Percentiles rank a stretch among this genome's conserved stretches.
These are phyloP conservation scores for Coriolopsis trogii DNA, from an alignment of 1,284 basidiomycete genomes.

Conservation along the genomic window DNA sequence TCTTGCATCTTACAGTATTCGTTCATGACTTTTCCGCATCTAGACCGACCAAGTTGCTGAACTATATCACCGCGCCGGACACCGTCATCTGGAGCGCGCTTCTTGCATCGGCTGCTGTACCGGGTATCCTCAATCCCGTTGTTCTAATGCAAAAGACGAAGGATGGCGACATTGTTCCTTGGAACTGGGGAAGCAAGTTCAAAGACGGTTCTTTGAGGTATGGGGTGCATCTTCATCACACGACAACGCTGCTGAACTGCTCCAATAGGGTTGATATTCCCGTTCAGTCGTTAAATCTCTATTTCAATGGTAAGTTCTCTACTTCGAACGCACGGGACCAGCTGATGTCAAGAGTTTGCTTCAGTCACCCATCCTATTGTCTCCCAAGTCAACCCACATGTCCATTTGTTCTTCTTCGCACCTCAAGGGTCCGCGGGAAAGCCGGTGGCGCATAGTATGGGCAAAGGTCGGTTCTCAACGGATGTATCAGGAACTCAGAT, in stretches of 20 bases:
- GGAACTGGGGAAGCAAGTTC: slow-evolving; percentile 93
- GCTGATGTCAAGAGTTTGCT: slow-evolving; percentile 17
- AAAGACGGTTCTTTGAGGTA: slow-evolving; percentile 89
- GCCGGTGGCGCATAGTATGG: slow-evolving; percentile 90
- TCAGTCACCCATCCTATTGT: slow-evolving; percentile 94
- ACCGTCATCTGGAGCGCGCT: slow-evolving; percentile 79
- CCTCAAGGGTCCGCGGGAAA: slow-evolving; percentile 92
- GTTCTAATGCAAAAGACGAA: slow-evolving; percentile 93
- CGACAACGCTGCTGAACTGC: too few relatives aligned
- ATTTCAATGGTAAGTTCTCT: slow-evolving; percentile 74
- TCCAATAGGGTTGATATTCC: slow-evolving; percentile 85
- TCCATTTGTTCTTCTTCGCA: slow-evolving; percentile 98
- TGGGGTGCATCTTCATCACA: background rate
- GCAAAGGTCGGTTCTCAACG: slow-evolving; percentile 65
- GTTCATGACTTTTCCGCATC: slow-evolving; percentile 5
- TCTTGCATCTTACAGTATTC: background rate
- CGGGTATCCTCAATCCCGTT: slow-evolving; percentile 85
- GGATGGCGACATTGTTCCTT: slow-evolving; percentile 84
- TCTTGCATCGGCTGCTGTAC: slow-evolving; percentile 84
- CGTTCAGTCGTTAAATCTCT: slow-evolving; percentile 88
- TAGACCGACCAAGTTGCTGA: slow-evolving; percentile 92
- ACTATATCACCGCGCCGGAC: slow-evolving; percentile 95
- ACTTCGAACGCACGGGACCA: too few relatives aligned
- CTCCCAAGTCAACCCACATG: slow-evolving; percentile 96
- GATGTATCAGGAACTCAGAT: background rate